Conservation (phyloP, 2,329 filamentous ascomycete species). For the Phyllosticta citrichinensis region DNA sequence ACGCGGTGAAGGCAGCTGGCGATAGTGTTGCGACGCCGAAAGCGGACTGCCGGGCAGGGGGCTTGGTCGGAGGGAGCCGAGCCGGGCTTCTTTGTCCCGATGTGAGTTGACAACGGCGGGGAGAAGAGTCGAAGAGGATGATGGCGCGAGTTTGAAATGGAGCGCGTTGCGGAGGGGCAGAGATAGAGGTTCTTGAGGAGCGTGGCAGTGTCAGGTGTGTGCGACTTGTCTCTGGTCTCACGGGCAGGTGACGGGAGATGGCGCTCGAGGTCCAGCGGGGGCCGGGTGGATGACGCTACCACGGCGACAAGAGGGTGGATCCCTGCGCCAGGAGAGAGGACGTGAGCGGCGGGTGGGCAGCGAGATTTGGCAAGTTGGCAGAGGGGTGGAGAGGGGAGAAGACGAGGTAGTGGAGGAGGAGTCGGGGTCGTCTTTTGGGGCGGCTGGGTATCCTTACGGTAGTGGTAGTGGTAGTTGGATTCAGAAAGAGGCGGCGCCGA, state of each 20-base stretch:
- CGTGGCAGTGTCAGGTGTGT: slow-evolving; percentile 9
- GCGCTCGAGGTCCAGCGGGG: not conserved
- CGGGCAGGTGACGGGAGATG: slow-evolving; percentile 4
- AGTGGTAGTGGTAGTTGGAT: too few relatives aligned
- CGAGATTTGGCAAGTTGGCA: not conserved
- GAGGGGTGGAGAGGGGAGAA: not conserved
- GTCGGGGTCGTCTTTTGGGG: not conserved
- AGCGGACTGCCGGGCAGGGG: not conserved
- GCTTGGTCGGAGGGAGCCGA: not conserved
- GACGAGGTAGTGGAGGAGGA: not conserved
- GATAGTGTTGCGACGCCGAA: slow-evolving; percentile 1
- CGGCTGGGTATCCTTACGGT: not conserved
- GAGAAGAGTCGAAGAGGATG: not conserved
- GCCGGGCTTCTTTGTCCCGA: not conserved
- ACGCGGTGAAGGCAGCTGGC: not conserved
- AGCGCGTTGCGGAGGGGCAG: not conserved
- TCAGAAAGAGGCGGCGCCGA: too few relatives aligned
- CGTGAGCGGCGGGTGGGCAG: not conserved
- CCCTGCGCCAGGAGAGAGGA: not conserved
- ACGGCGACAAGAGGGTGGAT: slow-evolving; percentile 1
- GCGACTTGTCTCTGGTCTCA: not conserved
- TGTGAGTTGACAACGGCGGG: slow-evolving; percentile 2
- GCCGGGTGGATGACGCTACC: slow-evolving; percentile 7
- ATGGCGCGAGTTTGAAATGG: not conserved
- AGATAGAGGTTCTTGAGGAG: slow-evolving; percentile 3